Evolutionary conservation across 2,329 filamentous ascomycete genomes (phyloP), one percentile per base, ranked within the genome.

Genomic region (Sclerotinia borealis): DNA sequence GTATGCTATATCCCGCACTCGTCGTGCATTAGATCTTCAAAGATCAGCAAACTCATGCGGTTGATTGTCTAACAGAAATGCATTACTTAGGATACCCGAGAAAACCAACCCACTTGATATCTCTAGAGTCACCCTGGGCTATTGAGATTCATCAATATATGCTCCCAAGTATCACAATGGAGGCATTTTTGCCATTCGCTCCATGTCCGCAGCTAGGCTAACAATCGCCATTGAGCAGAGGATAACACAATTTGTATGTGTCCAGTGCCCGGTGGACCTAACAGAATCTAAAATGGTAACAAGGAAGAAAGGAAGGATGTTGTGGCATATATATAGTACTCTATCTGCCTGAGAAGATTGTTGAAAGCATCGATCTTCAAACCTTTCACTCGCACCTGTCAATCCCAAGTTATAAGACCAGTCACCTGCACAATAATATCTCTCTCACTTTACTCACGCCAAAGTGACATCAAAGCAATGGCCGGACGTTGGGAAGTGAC

Each of bases 401-500:
- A 41, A 29, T 15, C 31, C 34, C 10, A 22, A 15, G 15, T 31
- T 37, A 37, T 8, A 11, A 4, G 17, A 41, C 17, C 19, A 15
- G 31, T 15, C 29, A 6, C n/a, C 31, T 22, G 36, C 22, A 39
- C 13, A 50, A 29, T 31, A 49, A 11, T 8, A 19, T 2, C 41
- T 11, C 8, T 17, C 10, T 17, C 5, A 13, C 10, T 6, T n/a
- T 6, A 9, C 2, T 41, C 4, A 36, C n/a, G 17, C 15, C 22
- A 10, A 34, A 36, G 8, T 1, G 41, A 25, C 9, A 27, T 25
- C 17, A 8, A 17, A 51, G 13, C 52, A 47, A 61, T 61, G 59
- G 17, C 48, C 43, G 59, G 45, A 52, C 19, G 19, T 19, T 61
- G 59, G 59, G 59, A 61, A 25, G 36, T 61, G 1, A 52, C 37